Base-by-base conservation (phyloP, 2,329 filamentous ascomycete species). In the Dryadomyces quercivorus region DNA sequence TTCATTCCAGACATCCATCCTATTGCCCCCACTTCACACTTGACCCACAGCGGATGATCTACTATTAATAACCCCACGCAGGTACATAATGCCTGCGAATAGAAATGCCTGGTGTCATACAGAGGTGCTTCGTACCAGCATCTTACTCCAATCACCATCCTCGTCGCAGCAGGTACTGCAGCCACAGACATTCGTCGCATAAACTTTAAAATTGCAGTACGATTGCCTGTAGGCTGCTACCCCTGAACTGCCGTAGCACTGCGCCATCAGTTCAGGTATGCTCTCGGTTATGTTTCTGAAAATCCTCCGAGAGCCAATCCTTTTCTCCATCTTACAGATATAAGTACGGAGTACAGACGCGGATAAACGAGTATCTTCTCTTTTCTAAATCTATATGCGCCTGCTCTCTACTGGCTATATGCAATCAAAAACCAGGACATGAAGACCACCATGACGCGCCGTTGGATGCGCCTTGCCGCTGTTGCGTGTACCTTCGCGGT, bases 401-500 rank as follows among this genome's bases (percentile, higher is more conserved):
- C 26, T 31, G 8, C 8, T 31, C 26, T 31, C 26, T 31, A 8
- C 26, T 31, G 26, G 4, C 26, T 31, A 4, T 31, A 8, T 31
- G 8, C 26, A 31, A 31, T 31, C 26, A 31, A 31, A 31, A 4
- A 31, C 26, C 3, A 40, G 9, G n/a, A n/a, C 9, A 5, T 50
- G 1, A 12, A 15, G 18, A 47, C 34, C 1, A 16, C 20, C 47
- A 55, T 59, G 55, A 31, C 36, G 10, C 54, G 22, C 5, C 50
- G 40, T 3, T 56, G 55, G 53, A 8, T 56, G 20, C n/a, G 21
- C 12, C 10, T 58, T 15, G 46, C 55, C 0, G 20, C 43, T 2
- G 46, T 45, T 13, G 48, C 42, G 16, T 40, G 38, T 18, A 38
- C 44, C 13, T 44, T 50, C 21, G 51, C 50, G 1, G 52, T 52